Evolutionary conservation across 169 alveolate species (phyloP), one percentile per base, ranked within the genome.

Genomic region (Babesia caballi): DNA sequence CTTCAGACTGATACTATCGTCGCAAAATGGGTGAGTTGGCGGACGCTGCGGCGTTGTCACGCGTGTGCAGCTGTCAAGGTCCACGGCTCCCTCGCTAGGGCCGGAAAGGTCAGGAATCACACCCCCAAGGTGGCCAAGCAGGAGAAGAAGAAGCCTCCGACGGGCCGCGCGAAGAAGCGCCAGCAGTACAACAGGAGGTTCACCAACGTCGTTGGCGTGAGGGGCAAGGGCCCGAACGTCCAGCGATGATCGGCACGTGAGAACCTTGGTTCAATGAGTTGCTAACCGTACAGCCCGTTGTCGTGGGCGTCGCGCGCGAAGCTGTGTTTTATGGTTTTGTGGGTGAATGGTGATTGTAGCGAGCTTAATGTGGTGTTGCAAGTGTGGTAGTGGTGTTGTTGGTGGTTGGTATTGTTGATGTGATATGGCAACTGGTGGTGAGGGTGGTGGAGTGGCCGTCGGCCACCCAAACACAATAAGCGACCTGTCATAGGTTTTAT

Each of bases 131-230:
- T 94, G 46, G 98, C 96, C 50, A 96, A 96, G 86, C 94, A 91
- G 85, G 98, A 94, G 90, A 96, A 97, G 93, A 94, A 91, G 95
- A 96, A 94, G 93, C 91, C 93, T 38, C 91, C 91, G 54, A 94
- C 98, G 21, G 99, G 99, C 65, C 95, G 99, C 73, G 99, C 99
- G 25, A 96, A 95, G 94, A 97, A 97, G 94, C 95, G 99, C 83
- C 96, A 91, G 81, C 97, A 93, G 83, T 96, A 94, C 93, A 94
- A 94, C 92, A 93, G 97, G 82, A 94, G 99, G 85, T 96, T 94
- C 91, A 92, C 95, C 49, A 94, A 92, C 75, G 89, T 85, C 59
- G 95, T 88, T 21, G 89, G 91, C 32, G 85, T 91, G n/a, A 85
- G 89, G 66, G 68, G 87, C 61, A 76, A 74, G 72, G 96, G 96